Evolutionary conservation across 768 basidiomycete species (phyloP), one percentile per base, ranked within the genome.

Genomic region (Lactarius akahatsu): DNA sequence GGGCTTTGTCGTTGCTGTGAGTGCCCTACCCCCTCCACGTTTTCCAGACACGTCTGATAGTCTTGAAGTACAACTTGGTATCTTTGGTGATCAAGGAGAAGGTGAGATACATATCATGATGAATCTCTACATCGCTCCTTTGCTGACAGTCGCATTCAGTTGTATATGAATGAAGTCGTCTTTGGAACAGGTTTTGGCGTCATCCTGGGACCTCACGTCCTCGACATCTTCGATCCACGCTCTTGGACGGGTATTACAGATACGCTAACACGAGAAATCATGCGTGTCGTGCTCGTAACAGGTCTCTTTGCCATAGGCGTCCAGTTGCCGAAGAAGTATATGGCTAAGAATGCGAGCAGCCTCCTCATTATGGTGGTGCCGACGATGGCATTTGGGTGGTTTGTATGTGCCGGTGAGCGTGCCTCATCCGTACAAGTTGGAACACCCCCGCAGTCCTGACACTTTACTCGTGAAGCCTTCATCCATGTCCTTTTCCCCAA

Each of bases 291-390:
- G 59, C 90, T 99, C 57, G 95, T 90, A 3, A 89, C 91, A 1
- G 92, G 94, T 32, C 85, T 98, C 1, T 99, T 99, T 72, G 92
- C 96, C 8, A 93, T 98, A 36, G 96, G 96, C 2, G 92, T 96
- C 30, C 95, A 98, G 75, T 80, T 98, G 41, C 96, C 96, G 0
- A 80, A 85, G 62, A 84, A 86, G 1, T 98, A 98, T 79, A 86
- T 98, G 82, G 80, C 80, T 30, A 82, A 87, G 30, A 92, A 96
- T 72, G 90, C 85, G 55, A 88, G 83, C 71, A 85, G 91, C 43
- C 77, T 92, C 0, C 67, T 87, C 3, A 74, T 84, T 50, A 84
- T 92, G 84, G 86, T 92, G n/a, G 82, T 92, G 0, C 91, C 91
- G 4, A 92, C 91, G 1, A 93, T 93, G 91, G 88, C 89, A 18